phyloP scores from a whole-genome alignment of 2,329 filamentous ascomycete species.

The Pseudocercospora fuligena region DNA sequence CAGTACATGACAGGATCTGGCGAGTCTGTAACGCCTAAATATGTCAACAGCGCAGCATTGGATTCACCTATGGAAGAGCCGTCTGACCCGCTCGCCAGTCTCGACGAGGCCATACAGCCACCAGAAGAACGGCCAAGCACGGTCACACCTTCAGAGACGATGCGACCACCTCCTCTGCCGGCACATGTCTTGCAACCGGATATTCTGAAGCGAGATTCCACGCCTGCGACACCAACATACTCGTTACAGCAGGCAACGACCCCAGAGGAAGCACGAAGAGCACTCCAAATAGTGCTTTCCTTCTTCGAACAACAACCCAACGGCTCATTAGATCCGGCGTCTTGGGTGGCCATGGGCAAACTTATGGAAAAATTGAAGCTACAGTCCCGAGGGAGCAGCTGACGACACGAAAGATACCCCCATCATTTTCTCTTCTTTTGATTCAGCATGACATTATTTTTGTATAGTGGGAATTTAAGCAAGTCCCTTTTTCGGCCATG shows the following conservation, averaged over 20 bases:
- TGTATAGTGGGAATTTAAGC: constrained; percentile 3
- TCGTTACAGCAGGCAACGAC: constrained; percentile 63
- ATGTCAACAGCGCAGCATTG: constrained; percentile 47
- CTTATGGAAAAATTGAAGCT: constrained; percentile 85
- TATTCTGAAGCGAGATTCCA: constrained; percentile 25
- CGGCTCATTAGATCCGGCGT: constrained; percentile 74
- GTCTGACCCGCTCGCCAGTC: constrained; percentile 42
- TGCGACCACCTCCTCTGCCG: constrained; percentile 54
- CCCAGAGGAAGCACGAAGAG: constrained; percentile 82
- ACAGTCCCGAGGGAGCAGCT: constrained; percentile 32
- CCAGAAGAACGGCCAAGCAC: constrained; percentile 31
- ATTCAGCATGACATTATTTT: constrained; percentile 2
- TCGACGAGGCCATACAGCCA: constrained; percentile 48
- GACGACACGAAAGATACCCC: constrained; percentile 15
- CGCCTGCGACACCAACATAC: constrained; percentile 29
- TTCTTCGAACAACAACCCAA: constrained; percentile 76
- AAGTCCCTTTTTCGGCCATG: constrained; percentile 2
- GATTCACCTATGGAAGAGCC: constrained; percentile 43
- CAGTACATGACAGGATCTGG: constrained; percentile 59
- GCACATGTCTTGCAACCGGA: constrained; percentile 37
- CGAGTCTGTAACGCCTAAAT: constrained; percentile 63
- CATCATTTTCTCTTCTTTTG: constrained; percentile 9
- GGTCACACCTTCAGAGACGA: constrained; percentile 44
- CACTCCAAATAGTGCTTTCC: constrained; percentile 78
- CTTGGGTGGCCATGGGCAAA: constrained; percentile 77